Conservation (phyloP, 2,329 filamentous ascomycete species). For the Pyrenophora seminiperda region DNA sequence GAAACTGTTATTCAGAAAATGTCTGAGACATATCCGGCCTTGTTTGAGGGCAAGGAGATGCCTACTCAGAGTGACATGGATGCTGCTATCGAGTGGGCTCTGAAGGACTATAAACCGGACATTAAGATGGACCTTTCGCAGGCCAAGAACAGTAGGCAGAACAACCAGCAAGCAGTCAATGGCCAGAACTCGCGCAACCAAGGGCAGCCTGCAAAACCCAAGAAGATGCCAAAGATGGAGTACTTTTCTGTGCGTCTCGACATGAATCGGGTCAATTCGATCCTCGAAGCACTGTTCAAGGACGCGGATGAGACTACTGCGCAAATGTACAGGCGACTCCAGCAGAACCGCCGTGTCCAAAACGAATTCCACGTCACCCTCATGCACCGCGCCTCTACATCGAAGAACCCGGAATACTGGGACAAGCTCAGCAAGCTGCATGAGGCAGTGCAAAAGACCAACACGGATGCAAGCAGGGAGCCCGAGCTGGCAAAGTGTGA, state of each 20-base stretch:
- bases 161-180: conserved; percentile 42
- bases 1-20: conserved; percentile 76
- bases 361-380: conserved; percentile 91
- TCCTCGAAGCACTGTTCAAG: conserved; percentile 74
- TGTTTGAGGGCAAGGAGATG: conserved; percentile 65
- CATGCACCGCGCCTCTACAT: conserved; percentile 74
- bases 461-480: conserved; percentile 50
- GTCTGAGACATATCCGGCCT: conserved; percentile 75
- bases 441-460: conserved; percentile 34
- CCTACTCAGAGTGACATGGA: conserved; percentile 78
- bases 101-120: conserved; percentile 77
- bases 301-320: conserved; percentile 59
- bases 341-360: conserved; percentile 76
- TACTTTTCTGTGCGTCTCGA: conserved; percentile 68
- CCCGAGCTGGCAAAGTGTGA: conserved; percentile 67
- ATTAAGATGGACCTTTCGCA: conserved; percentile 76
- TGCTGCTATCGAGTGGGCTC: conserved; percentile 73
- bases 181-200: conserved; percentile 19
- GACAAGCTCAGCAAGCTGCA: conserved; percentile 69
- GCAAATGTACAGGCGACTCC: conserved; percentile 77
- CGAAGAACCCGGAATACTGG: conserved; percentile 73
- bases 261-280: conserved; percentile 56
- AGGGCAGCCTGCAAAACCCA: conserved; percentile 51
- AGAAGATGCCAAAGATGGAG: conserved; percentile 60
- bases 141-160: conserved; percentile 23